Conservation (phyloP, 225 moss, liverwort and hornwort species). For the Bryum argenteum region DNA sequence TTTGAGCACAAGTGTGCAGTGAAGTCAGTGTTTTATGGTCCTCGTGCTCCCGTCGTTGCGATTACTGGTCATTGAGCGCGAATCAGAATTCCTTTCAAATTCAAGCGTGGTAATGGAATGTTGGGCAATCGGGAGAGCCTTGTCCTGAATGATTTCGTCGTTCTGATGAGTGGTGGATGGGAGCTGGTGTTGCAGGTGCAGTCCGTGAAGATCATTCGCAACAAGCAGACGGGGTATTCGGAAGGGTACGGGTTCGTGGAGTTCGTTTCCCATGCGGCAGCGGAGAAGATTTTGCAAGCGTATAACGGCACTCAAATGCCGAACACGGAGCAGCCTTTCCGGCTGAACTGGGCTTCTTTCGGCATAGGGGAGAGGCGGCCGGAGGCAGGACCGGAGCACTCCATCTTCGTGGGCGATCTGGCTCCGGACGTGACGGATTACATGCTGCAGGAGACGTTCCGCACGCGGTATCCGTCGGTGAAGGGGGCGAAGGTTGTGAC, state of each 20-base stretch:
- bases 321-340: slow-evolving; percentile 95
- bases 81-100: no score
- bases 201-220: slow-evolving; percentile 95
- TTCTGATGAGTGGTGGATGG: slow-evolving; percentile 19
- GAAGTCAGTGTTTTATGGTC: no score
- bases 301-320: slow-evolving; percentile 98
- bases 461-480: slow-evolving; percentile 92
- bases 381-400: slow-evolving; percentile 97
- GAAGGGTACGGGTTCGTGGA: slow-evolving; percentile 98
- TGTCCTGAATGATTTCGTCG: neutral
- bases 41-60: no score
- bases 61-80: no score
- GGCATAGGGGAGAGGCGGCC: slow-evolving; percentile 96
- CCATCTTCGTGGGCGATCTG: slow-evolving; percentile 95
- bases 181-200: slow-evolving; percentile 64
- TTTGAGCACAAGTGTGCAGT: no score
- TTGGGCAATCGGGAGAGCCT: neutral
- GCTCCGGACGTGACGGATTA: slow-evolving; percentile 98
- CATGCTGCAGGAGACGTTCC: slow-evolving; percentile 98
- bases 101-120: neutral
- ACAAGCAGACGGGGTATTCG: slow-evolving; percentile 94
- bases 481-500: slow-evolving; percentile 99
- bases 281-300: slow-evolving; percentile 85
- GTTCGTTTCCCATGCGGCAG: slow-evolving; percentile 90
- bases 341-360: slow-evolving; percentile 97